Base-by-base conservation (phyloP, 2,329 filamentous ascomycete genomes). In the Dactylonectria macrodidyma region DNA sequence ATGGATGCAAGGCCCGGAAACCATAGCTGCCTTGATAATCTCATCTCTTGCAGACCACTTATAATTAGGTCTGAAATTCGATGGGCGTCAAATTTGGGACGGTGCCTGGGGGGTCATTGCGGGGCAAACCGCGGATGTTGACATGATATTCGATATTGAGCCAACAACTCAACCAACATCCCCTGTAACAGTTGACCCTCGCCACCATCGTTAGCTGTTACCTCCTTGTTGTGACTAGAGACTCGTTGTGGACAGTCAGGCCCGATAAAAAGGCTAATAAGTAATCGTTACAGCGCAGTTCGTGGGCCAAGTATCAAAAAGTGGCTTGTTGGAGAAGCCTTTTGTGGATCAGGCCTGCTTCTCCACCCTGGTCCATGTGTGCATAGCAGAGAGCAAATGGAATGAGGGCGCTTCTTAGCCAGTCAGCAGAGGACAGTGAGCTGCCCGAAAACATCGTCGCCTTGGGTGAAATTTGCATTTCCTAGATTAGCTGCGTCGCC, bases 261-360 rank as follows among this genome's bases (percentile, higher is more conserved):
- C 16, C 41, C 41, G 16, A n/a, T 30, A n/a, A 38, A 38, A 38
- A 44, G n/a, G 41, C 2, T 36, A 19, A 19, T 19, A 19, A 19
- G 19, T 19, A 19, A 19, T 19, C 19, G 19, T n/a, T 54, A n/a
- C 26, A 5, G 41, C 16, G 41, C 41, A 44, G 64, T 50, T 34
- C 68, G 44, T 36, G 48, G 55, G 50, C 41, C 14, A 44, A 5
- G 59, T 52, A 58, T 63, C 47, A 55, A 57, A 44, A 41, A 55
- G 64, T 73, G 71, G 72, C 65, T 73, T 75, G 71, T 61, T 69
- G 63, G 57, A 60, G 51, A 74, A 73, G 57, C 47, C 51, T 57
- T 24, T n/a, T 62, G 73, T 75, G 73, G 73, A 75, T 71, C 70
- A 72, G 44, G 63, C 51, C n/a, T 63, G 58, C 65, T 44, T 62